phyloP scores from a whole-genome alignment of 1,284 basidiomycete species.

The Ganoderma boninense region DNA sequence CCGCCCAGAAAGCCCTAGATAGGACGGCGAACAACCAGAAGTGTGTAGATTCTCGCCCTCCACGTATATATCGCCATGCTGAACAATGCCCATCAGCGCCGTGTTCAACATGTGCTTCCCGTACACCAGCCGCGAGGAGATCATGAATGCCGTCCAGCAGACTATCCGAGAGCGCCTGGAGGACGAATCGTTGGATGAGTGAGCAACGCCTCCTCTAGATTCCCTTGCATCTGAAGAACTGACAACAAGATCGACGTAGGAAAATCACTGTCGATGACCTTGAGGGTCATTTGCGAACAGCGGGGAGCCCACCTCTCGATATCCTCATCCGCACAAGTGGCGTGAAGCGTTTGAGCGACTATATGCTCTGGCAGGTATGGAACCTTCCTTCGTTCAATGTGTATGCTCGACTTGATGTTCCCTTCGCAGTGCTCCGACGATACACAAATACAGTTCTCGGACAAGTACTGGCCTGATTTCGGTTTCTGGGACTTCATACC shows the following conservation, averaged over 20 bases:
- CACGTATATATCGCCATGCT: neutral
- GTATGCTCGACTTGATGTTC: neutral
- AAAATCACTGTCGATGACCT: conserved; percentile 74
- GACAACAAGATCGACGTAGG: conserved; percentile 30
- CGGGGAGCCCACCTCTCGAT: conserved; percentile 85
- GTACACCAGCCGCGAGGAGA: conserved; percentile 94
- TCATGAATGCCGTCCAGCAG: conserved; percentile 77
- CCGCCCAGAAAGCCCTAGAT: conserved; percentile 79
- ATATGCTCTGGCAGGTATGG: conserved; percentile 91
- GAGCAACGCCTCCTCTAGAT: neutral
- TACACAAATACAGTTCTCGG: conserved; percentile 93
- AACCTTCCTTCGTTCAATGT: conserved; percentile 9
- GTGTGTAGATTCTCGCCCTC: conserved; percentile 49
- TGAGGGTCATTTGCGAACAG: conserved; percentile 72
- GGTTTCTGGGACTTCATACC: conserved; percentile 88
- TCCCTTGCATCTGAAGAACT: neutral
- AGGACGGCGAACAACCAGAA: conserved; percentile 80
- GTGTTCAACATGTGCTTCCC: conserved; percentile 96
- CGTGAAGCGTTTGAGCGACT: conserved; percentile 92
- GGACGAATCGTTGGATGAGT: conserved; percentile 24
- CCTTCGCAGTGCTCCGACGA: conserved; percentile 73
- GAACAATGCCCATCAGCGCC: conserved; percentile 57
- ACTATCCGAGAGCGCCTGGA: conserved; percentile 54
- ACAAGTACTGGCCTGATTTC: conserved; percentile 95
- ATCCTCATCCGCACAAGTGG: conserved; percentile 93